Base-by-base conservation (phyloP, 768 basidiomycete species). In the Termitomyces titanicus region DNA sequence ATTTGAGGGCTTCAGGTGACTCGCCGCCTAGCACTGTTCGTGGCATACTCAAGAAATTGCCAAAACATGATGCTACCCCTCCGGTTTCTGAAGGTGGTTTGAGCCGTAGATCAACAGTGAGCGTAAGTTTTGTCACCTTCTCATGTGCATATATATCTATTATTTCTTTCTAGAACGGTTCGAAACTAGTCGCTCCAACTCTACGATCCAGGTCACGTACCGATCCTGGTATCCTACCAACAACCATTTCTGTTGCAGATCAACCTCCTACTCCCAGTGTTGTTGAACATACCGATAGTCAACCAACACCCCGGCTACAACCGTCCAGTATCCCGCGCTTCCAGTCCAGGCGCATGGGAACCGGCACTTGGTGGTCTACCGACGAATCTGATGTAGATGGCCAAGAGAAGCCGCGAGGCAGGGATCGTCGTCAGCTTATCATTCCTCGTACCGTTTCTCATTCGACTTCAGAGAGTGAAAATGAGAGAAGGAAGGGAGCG, bases 381-480 rank as follows among this genome's bases (percentile, higher is more conserved):
- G 73, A 77, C 44, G 77, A 79, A 27, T 80, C 79, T 11, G 78
- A 81, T 50, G 78, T 22, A 8, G 50, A 51, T n/a, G n/a, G 61
- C 29, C 72, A 67, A 13, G 74, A 73, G 58, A 76, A 79, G 50
- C 62, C 58, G n/a, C 70, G 71, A 45, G 64, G 66, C 42, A 64
- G 67, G 35, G 70, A 75, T 17, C 69, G 67, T 47, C 72, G 79
- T 5, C 78, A 72, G 39, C 64, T 80, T 17, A 74, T 74, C 11
- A 75, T 81, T 24, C 70, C 76, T 7, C 80, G 79, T 53, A 73
- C 74, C 1, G 73, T 74, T 11, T 62, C 72, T n/a, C 65, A 73
- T 3, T 75, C 78, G 9, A 72, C 68, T 45, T 77, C 76, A 3
- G 78, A 75, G 25, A 71, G 71, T 44, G 76, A 76, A 15, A 57